Evolutionary conservation across 148 eudicot genomes (phyloP).

Genomic region (Limonium bicolor): DNA sequence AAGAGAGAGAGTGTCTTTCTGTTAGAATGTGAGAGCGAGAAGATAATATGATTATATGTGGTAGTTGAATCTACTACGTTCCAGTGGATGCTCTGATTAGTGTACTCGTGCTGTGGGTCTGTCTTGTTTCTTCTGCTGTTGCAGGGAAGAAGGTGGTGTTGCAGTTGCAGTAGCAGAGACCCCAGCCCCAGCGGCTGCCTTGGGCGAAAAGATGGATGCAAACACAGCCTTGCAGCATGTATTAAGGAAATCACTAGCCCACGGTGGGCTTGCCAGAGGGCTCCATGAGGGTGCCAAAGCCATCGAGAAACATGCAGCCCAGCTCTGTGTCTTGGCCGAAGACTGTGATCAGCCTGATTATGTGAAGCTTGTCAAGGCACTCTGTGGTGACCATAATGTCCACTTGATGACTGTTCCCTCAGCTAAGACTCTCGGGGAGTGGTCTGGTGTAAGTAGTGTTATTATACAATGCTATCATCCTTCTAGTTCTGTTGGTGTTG

Average conservation of each 20-base stretch:
- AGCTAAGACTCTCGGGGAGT: constrained; percentile 31
- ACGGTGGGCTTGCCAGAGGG: constrained; percentile 24
- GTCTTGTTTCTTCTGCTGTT: too few relatives aligned
- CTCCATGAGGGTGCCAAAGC: constrained; percentile 31
- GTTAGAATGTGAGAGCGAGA: too few relatives aligned
- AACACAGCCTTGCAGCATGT: constrained; percentile 1
- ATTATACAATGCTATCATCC: too few relatives aligned
- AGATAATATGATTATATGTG: too few relatives aligned
- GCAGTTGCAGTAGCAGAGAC: constrained; percentile 1
- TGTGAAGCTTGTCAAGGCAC: constrained; percentile 3
- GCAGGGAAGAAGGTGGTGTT: constrained; percentile 9
- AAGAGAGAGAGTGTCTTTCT: too few relatives aligned
- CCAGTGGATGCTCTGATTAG: too few relatives aligned
- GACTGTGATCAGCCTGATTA: constrained; percentile 5
- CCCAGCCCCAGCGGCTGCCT: not conserved
- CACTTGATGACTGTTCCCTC: constrained; percentile 21
- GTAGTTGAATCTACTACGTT: too few relatives aligned
- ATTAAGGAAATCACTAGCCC: constrained; percentile 8
- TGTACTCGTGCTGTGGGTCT: too few relatives aligned
- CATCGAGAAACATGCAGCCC: constrained; percentile 4
- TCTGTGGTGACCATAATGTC: constrained; percentile 29
- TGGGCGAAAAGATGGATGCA: constrained; percentile 2
- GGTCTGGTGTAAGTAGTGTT: constrained; percentile 31
- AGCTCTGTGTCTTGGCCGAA: constrained; percentile 2
- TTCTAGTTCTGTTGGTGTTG: too few relatives aligned